These are phyloP conservation scores for Helichrysum umbraculigerum DNA, from an alignment of 129 eudicot genomes.

Conservation along the genomic window DNA sequence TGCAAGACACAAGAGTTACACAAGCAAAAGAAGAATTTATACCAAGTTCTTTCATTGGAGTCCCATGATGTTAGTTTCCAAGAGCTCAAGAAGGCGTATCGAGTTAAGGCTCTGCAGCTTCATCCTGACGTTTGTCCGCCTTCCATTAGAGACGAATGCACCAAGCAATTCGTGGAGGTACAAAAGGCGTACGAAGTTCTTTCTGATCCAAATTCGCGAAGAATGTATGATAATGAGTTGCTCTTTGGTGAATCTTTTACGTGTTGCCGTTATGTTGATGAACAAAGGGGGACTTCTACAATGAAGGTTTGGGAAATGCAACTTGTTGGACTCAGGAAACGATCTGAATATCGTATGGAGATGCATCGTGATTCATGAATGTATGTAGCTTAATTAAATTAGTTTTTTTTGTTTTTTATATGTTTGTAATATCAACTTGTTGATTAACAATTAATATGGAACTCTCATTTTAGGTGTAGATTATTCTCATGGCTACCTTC, in stretches of 20 bases:
- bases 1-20: constrained; percentile 27
- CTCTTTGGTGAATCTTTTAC: constrained; percentile 27
- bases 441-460: too few relatives aligned
- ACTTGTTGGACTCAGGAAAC: constrained; percentile 46
- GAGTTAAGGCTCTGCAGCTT: constrained; percentile 44
- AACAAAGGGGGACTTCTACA: constrained; percentile 6
- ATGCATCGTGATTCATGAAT: constrained; percentile 15
- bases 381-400: background rate
- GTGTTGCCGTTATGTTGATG: background rate
- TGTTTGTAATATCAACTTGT: too few relatives aligned
- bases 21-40: constrained; percentile 28
- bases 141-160: constrained; percentile 44
- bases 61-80: constrained; percentile 36
- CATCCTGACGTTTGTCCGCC: constrained; percentile 60
- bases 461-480: too few relatives aligned
- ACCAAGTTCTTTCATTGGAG: constrained; percentile 39
- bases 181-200: constrained; percentile 57
- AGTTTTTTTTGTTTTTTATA: background rate
- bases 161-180: constrained; percentile 48
- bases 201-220: constrained; percentile 55
- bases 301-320: constrained; percentile 58
- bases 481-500: too few relatives aligned
- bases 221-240: constrained; percentile 46
- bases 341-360: constrained; percentile 40
- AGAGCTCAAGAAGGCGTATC: constrained; percentile 63